Evolutionary conservation across 2,329 filamentous ascomycete genomes (phyloP).

Genomic region (Nothomitra cinnamomea): DNA sequence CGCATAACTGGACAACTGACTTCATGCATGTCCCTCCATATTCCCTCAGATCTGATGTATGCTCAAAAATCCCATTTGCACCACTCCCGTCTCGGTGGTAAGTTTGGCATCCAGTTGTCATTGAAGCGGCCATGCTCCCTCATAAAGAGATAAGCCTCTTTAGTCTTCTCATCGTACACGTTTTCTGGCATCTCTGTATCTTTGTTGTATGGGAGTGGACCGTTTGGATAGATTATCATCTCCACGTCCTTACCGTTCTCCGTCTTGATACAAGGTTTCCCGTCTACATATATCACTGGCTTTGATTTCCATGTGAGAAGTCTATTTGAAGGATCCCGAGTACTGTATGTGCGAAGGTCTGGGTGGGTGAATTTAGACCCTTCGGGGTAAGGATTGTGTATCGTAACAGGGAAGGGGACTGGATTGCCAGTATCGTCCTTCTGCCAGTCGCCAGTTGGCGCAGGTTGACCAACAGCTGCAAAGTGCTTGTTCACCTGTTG

Average conservation of each 20-base stretch:
- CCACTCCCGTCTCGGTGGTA: slow-evolving; percentile 65
- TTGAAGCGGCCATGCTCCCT: slow-evolving; percentile 49
- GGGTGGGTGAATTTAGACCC: slow-evolving; percentile 1
- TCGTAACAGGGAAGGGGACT: neutral
- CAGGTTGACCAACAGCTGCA: neutral
- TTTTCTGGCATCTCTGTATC: slow-evolving; percentile 44
- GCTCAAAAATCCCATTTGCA: slow-evolving; percentile 52
- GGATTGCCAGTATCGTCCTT: slow-evolving; percentile 5
- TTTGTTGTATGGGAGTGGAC: slow-evolving; percentile 44
- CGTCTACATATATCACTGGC: slow-evolving; percentile 40
- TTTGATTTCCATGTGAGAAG: slow-evolving; percentile 46
- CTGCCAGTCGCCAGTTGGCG: neutral
- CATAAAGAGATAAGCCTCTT: slow-evolving; percentile 47
- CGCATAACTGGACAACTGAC: neutral
- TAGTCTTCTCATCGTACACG: slow-evolving; percentile 41
- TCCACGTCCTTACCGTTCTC: slow-evolving; percentile 38
- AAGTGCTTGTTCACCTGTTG: slow-evolving; percentile 11
- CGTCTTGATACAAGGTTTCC: slow-evolving; percentile 33
- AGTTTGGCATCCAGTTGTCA: slow-evolving; percentile 53
- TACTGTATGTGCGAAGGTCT: slow-evolving; percentile 25
- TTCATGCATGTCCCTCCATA: too few relatives aligned
- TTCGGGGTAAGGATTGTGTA: slow-evolving; percentile 4
- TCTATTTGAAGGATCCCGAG: slow-evolving; percentile 25
- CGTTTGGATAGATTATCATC: slow-evolving; percentile 58
- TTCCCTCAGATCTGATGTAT: too few relatives aligned